A percentile compares a stretch with the other conserved stretches of the same genome.
Conservation (phyloP, 495 filamentous ascomycete genomes). For the Penicillium paradoxum region DNA sequence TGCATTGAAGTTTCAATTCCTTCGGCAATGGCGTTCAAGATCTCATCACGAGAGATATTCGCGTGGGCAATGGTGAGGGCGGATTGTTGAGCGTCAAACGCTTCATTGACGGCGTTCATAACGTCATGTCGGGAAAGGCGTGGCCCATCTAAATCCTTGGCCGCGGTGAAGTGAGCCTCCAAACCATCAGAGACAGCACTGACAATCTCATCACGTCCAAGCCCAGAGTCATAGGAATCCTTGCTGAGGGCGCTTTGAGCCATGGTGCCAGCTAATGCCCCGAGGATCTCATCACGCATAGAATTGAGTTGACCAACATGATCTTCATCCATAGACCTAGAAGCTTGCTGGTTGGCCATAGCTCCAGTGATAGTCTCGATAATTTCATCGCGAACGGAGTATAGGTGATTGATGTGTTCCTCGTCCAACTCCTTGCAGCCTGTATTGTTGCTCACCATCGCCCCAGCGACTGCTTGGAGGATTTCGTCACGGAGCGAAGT, state of each 20-base stretch:
- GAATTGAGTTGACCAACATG: conserved; percentile 25
- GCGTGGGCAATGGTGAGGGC: conserved; percentile 22
- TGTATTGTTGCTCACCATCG: conserved; percentile 20
- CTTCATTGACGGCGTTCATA: conserved; percentile 52
- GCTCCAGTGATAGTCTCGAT: conserved; percentile 32
- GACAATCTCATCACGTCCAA: conserved; percentile 43
- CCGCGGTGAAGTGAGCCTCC: conserved; percentile 36
- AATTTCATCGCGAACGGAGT: conserved; percentile 12
- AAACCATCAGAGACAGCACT: conserved; percentile 41
- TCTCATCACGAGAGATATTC: conserved; percentile 43
- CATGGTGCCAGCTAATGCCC: conserved; percentile 34
- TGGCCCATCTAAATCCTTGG: conserved; percentile 33
- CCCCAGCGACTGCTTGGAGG: conserved; percentile 45
- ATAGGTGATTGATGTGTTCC: conserved; percentile 2
- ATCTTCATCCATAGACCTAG: conserved; percentile 19
- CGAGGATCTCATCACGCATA: conserved; percentile 39
- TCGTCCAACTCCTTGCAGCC: conserved; percentile 2
- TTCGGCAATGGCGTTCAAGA: conserved; percentile 41
- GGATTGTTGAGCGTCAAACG: conserved; percentile 45
- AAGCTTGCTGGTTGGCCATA: conserved; percentile 40
- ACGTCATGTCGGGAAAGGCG: conserved; percentile 47
- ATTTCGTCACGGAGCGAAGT: conserved; percentile 33
- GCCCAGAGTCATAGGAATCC: conserved; percentile 45
- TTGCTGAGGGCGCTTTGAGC: conserved; percentile 45
- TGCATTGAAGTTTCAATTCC: conserved; percentile 46